phyloP scores from a whole-genome alignment of 208 protist genomes.

The Acanthamoeba healyi region DNA sequence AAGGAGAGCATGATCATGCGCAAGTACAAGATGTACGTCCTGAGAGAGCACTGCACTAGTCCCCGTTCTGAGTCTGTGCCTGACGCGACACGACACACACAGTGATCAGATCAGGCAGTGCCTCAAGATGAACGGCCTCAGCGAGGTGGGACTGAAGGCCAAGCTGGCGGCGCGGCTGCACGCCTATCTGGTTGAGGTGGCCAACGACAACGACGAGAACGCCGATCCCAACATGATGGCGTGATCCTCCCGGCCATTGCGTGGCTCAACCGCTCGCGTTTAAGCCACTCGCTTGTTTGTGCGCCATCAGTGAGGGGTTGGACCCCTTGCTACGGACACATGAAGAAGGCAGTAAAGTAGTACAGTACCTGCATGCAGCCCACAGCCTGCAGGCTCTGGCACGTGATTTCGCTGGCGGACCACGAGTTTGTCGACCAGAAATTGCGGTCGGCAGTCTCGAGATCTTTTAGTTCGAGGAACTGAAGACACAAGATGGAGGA shows the following conservation, averaged over 20 bases:
- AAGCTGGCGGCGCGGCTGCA: neutral
- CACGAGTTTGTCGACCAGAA: too few relatives aligned
- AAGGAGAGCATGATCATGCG: conserved; percentile 30
- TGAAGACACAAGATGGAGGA: neutral
- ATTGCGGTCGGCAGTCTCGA: too few relatives aligned
- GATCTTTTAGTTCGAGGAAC: too few relatives aligned
- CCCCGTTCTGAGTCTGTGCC: neutral
- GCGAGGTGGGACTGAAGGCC: neutral
- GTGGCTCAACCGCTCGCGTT: too few relatives aligned
- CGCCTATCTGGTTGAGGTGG: neutral
- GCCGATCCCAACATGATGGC: neutral
- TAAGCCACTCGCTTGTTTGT: too few relatives aligned
- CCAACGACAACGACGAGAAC: neutral
- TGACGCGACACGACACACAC: neutral
- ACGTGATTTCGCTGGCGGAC: too few relatives aligned
- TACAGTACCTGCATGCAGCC: too few relatives aligned
- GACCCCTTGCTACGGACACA: too few relatives aligned
- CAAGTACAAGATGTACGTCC: conserved; percentile 28
- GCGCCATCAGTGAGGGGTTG: too few relatives aligned
- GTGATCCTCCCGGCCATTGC: too few relatives aligned
- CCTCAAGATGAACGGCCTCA: conserved; percentile 14
- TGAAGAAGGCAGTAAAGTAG: too few relatives aligned
- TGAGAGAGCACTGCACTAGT: neutral
- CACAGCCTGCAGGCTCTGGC: too few relatives aligned
- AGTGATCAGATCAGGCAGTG: conserved; percentile 29